These are phyloP conservation scores for Paraleonurus japonicus DNA, from an alignment of 257 asterid species.

Conservation along the genomic window DNA sequence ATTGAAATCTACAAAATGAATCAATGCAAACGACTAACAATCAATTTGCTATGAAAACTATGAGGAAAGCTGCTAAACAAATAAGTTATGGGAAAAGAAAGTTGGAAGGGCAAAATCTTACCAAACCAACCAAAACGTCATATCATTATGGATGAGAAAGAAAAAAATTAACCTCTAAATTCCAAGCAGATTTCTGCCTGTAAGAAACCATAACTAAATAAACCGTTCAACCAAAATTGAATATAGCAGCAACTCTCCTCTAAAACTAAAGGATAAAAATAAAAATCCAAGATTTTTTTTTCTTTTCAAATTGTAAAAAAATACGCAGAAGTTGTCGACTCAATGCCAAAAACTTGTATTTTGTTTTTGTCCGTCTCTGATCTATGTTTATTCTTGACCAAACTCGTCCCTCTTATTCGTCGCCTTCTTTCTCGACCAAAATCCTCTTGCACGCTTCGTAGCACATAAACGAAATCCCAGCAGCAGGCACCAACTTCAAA, in stretches of 20 bases:
- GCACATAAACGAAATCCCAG: slow-evolving; percentile 97
- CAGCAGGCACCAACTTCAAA: slow-evolving; percentile 89
- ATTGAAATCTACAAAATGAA: not conserved
- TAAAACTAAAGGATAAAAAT: not conserved
- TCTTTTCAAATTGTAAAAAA: slow-evolving; percentile 11
- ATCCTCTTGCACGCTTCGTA: slow-evolving; percentile 91
- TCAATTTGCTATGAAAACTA: not conserved
- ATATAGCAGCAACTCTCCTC: slow-evolving; percentile 25
- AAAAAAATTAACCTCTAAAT: not conserved
- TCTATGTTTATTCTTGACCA: slow-evolving; percentile 19
- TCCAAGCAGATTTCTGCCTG: slow-evolving; percentile 11
- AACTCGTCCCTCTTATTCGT: slow-evolving; percentile 29
- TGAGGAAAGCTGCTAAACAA: not conserved
- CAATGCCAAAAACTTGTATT: slow-evolving; percentile 4
- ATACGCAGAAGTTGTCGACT: not conserved
- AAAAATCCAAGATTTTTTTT: slow-evolving; percentile 19
- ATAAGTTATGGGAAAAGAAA: not conserved
- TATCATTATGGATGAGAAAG: not conserved
- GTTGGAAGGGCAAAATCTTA: not conserved
- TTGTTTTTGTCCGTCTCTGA: not conserved
- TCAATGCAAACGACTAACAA: not conserved
- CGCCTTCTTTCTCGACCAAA: slow-evolving; percentile 71
- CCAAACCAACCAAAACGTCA: not conserved
- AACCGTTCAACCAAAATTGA: not conserved
- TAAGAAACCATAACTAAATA: slow-evolving; percentile 1